Evolutionary conservation across 2,329 filamentous ascomycete genomes (phyloP).

Genomic region (Diplodia intermedia): DNA sequence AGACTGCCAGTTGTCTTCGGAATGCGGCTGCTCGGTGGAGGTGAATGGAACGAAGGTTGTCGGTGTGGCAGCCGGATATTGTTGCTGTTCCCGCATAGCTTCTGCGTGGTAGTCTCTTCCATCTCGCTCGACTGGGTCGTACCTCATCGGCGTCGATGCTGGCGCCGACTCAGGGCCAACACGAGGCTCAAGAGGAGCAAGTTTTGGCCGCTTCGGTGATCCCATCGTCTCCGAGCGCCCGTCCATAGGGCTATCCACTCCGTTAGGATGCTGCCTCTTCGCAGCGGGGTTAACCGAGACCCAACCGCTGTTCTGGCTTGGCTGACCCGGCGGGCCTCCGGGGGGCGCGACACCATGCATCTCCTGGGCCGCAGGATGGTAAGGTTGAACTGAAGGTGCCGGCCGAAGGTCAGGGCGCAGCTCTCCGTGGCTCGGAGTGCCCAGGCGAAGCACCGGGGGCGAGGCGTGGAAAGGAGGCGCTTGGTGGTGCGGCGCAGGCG

Average conservation of each 20-base stretch:
- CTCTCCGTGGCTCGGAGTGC: conserved; percentile 20
- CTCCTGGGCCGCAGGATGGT: conserved; percentile 15
- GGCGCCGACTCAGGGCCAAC: conserved; percentile 37
- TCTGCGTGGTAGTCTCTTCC: conserved; percentile 16
- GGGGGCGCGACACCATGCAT: neutral
- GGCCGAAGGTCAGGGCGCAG: conserved; percentile 23
- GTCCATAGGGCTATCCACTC: conserved; percentile 45
- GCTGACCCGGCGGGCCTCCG: conserved; percentile 9
- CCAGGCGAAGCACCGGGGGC: conserved; percentile 16
- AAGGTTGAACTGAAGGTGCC: conserved; percentile 14
- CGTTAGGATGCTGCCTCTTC: conserved; percentile 49
- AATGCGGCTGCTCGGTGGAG: conserved; percentile 39
- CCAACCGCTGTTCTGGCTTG: conserved; percentile 48
- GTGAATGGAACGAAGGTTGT: conserved; percentile 39
- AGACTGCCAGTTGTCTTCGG: conserved; percentile 43
- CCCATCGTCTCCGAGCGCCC: conserved; percentile 43
- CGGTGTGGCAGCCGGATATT: conserved; percentile 36
- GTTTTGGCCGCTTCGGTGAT: conserved; percentile 55
- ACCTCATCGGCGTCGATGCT: conserved; percentile 14
- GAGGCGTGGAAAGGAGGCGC: conserved; percentile 5
- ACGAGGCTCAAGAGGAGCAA: conserved; percentile 50
- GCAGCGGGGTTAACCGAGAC: conserved; percentile 52
- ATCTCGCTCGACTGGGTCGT: conserved; percentile 21
- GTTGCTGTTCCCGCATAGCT: conserved; percentile 11
- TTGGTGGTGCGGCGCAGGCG: conserved; percentile 11